phyloP scores from a whole-genome alignment of 768 basidiomycete genomes.

The Chalciporus sphaerocephalus region DNA sequence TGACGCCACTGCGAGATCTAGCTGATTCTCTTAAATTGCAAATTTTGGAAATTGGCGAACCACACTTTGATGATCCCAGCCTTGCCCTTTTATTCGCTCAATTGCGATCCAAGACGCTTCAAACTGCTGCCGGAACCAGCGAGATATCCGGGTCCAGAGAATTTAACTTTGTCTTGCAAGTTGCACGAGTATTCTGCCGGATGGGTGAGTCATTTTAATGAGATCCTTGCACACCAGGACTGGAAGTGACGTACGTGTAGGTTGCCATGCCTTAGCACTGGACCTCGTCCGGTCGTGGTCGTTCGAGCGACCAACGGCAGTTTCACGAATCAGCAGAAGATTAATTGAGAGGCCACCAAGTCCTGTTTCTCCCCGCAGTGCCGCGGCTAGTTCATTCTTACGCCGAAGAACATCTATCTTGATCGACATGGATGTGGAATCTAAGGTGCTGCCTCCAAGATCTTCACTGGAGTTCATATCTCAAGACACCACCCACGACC shows the following conservation, averaged over 20 bases:
- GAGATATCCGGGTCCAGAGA: slow-evolving; percentile 85
- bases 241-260: slow-evolving; percentile 37
- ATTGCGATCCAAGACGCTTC: slow-evolving; percentile 83
- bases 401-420: slow-evolving; percentile 70
- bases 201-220: slow-evolving; percentile 68
- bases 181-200: slow-evolving; percentile 86
- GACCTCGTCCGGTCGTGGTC: slow-evolving; percentile 90
- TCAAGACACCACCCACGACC: slow-evolving; percentile 21
- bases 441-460: slow-evolving; percentile 53
- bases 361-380: slow-evolving; percentile 41
- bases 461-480: slow-evolving; percentile 42
- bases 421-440: slow-evolving; percentile 83
- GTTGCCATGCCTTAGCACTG: slow-evolving; percentile 89
- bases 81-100: slow-evolving; percentile 88
- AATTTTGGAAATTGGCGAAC: slow-evolving; percentile 68
- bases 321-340: slow-evolving; percentile 13
- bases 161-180: slow-evolving; percentile 94
- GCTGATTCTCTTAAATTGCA: slow-evolving; percentile 51
- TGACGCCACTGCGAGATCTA: slow-evolving; percentile 76
- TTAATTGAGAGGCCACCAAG: slow-evolving; percentile 34
- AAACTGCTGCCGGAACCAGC: slow-evolving; percentile 88
- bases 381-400: slow-evolving; percentile 49
- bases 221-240: background rate
- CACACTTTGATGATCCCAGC: slow-evolving; percentile 91
- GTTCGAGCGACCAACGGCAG: slow-evolving; percentile 71